Base-by-base conservation (phyloP, 202 grass and related monocot species). In the Schoenoplectus tabernaemontani region DNA sequence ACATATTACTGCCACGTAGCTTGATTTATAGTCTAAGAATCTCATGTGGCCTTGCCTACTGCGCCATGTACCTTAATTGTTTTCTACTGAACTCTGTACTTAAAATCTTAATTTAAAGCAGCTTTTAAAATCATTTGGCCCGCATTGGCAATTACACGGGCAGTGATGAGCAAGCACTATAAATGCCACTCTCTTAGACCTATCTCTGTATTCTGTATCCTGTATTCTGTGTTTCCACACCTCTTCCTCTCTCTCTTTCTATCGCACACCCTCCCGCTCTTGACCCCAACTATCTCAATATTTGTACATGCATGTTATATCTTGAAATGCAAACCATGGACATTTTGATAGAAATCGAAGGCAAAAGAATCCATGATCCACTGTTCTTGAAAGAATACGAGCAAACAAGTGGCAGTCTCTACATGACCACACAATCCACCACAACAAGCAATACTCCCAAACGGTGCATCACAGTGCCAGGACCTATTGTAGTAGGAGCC, bases 401-500 rank as follows among this genome's bases (percentile, higher is more conserved):
- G 33, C 88, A 85, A 44, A 47, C 20, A 70, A 75, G 34, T 87
- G 65, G 80, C 58, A 64, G 47, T 50, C 74, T 66, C 60, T 77
- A 43, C 73, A 87, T 84, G 26, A 62, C 78, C 0, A n/a, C 57
- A 62, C 72, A 70, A 74, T 41, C 78, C 59, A 50, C 50, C 34
- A 20, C 64, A 37, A 65, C 81, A 42, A 59, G 15, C 5, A 61
- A 17, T 84, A 20, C 19, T 17, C 64, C 77, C 1, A 81, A 83
- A 86, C 58, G 81, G 63, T 80, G 66, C 66, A 65, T 89, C 71
- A 58, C 28, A 69, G 86, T 98, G 36, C 82, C 70, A 9, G 92
- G 92, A 41, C 85, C 96, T 30, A 85, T 99, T 33, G 83, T 99
- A 62, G 96, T 99, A 15, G 96, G 96, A 56, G 96, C 96, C 7